These are phyloP conservation scores for Scolecobasidium constrictum DNA, from an alignment of 2,329 filamentous ascomycete genomes.

Conservation along the genomic window DNA sequence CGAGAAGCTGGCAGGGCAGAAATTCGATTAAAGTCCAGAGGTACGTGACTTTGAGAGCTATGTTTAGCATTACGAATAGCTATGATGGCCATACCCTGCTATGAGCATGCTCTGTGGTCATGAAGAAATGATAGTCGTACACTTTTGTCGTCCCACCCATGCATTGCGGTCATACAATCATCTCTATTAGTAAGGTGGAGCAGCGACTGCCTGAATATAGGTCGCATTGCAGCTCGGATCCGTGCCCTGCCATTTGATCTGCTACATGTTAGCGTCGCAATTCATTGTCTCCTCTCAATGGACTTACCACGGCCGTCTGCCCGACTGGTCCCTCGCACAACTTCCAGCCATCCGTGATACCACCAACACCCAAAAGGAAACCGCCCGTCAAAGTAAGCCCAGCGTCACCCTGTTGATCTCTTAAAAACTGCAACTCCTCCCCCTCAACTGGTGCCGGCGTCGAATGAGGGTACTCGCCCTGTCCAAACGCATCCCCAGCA, in stretches of 20 bases:
- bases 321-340: slow-evolving; percentile 24
- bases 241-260: slow-evolving; percentile 27
- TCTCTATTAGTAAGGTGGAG: slow-evolving; percentile 23
- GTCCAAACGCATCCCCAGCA: slow-evolving; percentile 18
- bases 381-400: slow-evolving; percentile 24
- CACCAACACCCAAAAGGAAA: slow-evolving; percentile 26
- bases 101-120: too few relatives aligned
- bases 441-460: slow-evolving; percentile 19
- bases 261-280: too few relatives aligned
- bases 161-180: background rate
- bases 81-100: too few relatives aligned
- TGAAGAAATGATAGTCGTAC: too few relatives aligned
- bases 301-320: slow-evolving; percentile 23
- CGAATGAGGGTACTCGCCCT: slow-evolving; percentile 20
- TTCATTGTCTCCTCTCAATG: too few relatives aligned
- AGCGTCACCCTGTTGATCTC: slow-evolving; percentile 18
- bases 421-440: slow-evolving; percentile 22
- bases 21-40: too few relatives aligned
- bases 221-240: slow-evolving; percentile 22
- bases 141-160: too few relatives aligned
- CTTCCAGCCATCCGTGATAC: slow-evolving; percentile 26
- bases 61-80: too few relatives aligned
- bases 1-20: slow-evolving; percentile 10
- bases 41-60: too few relatives aligned
- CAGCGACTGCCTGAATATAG: slow-evolving; percentile 27